Evolutionary conservation across 2,329 filamentous ascomycete species (phyloP), one percentile per base, ranked within the genome.

Genomic region (Cytospora chrysosperma): DNA sequence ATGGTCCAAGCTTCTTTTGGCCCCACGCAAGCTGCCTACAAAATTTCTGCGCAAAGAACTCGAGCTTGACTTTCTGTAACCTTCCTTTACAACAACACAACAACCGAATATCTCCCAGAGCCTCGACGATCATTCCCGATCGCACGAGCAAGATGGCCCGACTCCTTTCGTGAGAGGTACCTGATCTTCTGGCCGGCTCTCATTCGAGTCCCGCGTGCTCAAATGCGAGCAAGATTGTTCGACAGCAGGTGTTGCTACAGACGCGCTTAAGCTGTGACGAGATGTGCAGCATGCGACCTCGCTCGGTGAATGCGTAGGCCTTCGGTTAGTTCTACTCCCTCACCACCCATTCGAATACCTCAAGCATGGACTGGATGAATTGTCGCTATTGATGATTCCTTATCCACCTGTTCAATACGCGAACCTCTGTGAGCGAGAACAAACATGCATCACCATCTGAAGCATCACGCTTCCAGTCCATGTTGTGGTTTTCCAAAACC

Each of bases 361-460:
- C 47, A 47, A 37, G 60, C 59, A 55, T 52, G 61, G 64, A 61
- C 61, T 61, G 58, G 64, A 63, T 49, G 60, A 47, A 24, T 64
- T 60, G 67, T 77, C 66, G 74, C 76, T 77, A 67, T 69, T 86
- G 84, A 87, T 85, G 84, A 86, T 77, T 73, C 74, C 68, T 71
- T 75, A 77, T 79, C 82, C 81, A 85, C 82, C 78, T 65, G 82
- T 86, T 86, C 82, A 74, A 58, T 34, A 34, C 82, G 85, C 81
- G 83, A 87, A 71, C 69, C 70, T 79, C 81, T 82, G 58, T 75
- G 85, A 87, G 84, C 85, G 82, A 72, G 80, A 85, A 87, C 81
- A 80, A 82, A 88, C 87, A 89, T 89, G 87, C 87, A 89, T 86
- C 88, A 89, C 87, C 87, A 89, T 89, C 87, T 89, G 87, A 85